phyloP scores from a whole-genome alignment of 441 rosid genomes.

The Erodium trifolium region DNA sequence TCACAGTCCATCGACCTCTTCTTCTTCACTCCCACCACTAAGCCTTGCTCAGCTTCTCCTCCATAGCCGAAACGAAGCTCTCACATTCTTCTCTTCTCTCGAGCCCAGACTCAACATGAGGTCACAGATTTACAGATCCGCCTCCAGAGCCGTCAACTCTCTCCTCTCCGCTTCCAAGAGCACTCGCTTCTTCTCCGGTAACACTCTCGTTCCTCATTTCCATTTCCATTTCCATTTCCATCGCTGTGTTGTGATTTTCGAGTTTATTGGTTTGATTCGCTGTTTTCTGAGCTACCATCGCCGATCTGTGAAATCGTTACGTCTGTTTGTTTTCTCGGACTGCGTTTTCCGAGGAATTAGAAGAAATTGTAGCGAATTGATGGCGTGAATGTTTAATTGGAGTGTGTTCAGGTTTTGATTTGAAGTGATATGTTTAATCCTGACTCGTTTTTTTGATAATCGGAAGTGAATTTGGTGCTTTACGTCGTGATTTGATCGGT shows the following conservation, averaged over 20 bases:
- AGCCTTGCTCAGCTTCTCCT: too few relatives aligned
- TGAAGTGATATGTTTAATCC: background rate
- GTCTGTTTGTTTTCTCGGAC: too few relatives aligned
- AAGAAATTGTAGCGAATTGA: background rate
- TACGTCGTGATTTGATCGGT: too few relatives aligned
- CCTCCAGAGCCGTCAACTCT: slow-evolving; percentile 35
- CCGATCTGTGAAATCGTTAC: too few relatives aligned
- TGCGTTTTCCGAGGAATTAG: background rate
- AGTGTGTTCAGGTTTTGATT: background rate
- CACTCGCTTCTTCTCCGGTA: slow-evolving; percentile 72
- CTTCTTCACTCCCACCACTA: background rate
- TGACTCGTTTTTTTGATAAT: background rate
- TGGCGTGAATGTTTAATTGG: background rate
- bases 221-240: background rate
- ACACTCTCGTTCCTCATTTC: background rate
- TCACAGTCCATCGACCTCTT: background rate
- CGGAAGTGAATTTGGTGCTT: background rate
- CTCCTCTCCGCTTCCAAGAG: slow-evolving; percentile 58
- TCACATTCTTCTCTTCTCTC: background rate
- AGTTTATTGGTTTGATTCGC: background rate
- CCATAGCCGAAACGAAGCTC: background rate
- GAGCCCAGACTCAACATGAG: slow-evolving; percentile 36
- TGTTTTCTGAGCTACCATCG: background rate
- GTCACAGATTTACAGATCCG: slow-evolving; percentile 58
- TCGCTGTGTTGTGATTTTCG: background rate